Evolutionary conservation across 805 yeast species (phyloP).

Genomic region (Candida endomychidarum): DNA sequence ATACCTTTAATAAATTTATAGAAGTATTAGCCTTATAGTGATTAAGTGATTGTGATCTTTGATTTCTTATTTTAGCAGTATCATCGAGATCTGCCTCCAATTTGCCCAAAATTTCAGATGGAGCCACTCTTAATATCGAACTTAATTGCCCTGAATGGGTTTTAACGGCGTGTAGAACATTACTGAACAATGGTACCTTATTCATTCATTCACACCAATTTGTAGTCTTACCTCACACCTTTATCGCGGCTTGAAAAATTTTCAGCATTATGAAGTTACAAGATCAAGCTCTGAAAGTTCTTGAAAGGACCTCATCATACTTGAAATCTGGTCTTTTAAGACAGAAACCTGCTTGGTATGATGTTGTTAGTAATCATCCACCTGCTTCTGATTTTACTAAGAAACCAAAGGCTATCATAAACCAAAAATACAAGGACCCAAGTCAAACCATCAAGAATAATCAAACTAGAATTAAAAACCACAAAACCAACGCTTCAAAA

Average conservation of each 20-base stretch:
- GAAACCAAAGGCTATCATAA: constrained; percentile 35
- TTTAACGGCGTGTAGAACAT: constrained; percentile 2
- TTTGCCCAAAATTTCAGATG: neutral
- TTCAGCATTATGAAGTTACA: constrained; percentile 56
- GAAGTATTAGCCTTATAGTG: constrained; percentile 12
- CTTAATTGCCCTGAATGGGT: neutral
- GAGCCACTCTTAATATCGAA: neutral
- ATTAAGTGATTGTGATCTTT: constrained; percentile 5
- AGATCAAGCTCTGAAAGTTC: constrained; percentile 65
- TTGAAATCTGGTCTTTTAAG: constrained; percentile 67
- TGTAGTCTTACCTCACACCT: neutral
- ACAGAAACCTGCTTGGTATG: constrained; percentile 85
- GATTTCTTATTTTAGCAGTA: neutral
- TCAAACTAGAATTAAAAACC: constrained; percentile 47
- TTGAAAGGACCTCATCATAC: constrained; percentile 78
- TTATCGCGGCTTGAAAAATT: constrained; percentile 7
- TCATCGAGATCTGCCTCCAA: constrained; percentile 4
- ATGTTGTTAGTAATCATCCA: constrained; percentile 79
- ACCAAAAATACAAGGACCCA: constrained; percentile 31
- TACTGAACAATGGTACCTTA: constrained; percentile 3
- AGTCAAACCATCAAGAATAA: constrained; percentile 7
- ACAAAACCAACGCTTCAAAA: constrained; percentile 38
- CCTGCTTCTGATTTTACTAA: constrained; percentile 66
- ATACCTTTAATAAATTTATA: constrained; percentile 11
- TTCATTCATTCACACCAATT: constrained; percentile 5